These are phyloP conservation scores for Chalciporus pseudorubinellus DNA, from an alignment of 768 basidiomycete genomes.

Conservation along the genomic window DNA sequence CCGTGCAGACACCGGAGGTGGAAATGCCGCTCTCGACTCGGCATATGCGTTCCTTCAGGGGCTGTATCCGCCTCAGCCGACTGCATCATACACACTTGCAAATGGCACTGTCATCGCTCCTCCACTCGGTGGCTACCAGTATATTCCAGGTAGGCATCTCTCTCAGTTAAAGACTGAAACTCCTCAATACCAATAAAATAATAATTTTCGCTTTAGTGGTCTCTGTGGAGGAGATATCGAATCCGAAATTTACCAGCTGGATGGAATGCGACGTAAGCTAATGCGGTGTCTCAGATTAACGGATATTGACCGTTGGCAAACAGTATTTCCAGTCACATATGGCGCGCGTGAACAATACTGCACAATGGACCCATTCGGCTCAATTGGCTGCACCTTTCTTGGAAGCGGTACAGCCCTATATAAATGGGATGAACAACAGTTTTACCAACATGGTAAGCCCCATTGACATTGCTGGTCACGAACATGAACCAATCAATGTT, in stretches of 20 bases:
- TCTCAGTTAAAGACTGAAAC: too few relatives aligned
- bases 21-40: conserved; percentile 78
- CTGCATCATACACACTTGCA: conserved; percentile 69
- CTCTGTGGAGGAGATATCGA: conserved; percentile 54
- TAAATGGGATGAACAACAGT: conserved; percentile 59
- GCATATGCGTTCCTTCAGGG: conserved; percentile 82
- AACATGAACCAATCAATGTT: neutral
- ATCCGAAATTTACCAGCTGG: conserved; percentile 77
- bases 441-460: conserved; percentile 63
- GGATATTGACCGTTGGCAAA: neutral
- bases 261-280: conserved; percentile 49
- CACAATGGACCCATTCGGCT: conserved; percentile 53
- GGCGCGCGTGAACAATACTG: conserved; percentile 17
- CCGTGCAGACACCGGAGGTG: conserved; percentile 78
- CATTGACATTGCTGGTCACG: neutral
- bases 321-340: conserved; percentile 31
- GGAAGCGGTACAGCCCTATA: conserved; percentile 58
- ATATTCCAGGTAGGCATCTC: conserved; percentile 47
- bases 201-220: conserved; percentile 12
- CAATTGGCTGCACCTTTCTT: conserved; percentile 64
- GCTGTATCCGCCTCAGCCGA: conserved; percentile 76
- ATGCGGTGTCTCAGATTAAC: too few relatives aligned
- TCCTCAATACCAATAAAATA: too few relatives aligned
- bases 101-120: conserved; percentile 65
- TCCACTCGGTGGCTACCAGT: conserved; percentile 87